Base-by-base conservation (phyloP, 2,329 filamentous ascomycete genomes). In the Aspergillus bombycis region DNA sequence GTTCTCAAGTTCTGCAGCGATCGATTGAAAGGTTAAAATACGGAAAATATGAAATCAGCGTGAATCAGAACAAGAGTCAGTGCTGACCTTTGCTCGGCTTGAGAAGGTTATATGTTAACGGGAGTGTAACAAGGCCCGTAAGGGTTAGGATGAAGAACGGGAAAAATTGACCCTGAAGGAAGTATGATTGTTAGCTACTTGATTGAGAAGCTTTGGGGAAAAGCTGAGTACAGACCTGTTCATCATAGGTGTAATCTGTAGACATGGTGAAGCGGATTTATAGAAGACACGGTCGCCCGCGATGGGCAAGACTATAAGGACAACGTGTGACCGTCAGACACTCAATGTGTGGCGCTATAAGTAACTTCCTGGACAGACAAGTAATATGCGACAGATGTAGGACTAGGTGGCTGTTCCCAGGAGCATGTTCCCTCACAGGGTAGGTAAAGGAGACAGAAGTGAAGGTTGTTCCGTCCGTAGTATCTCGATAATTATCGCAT, bases 191-290 rank as follows among this genome's bases (percentile, higher is more conserved):
- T 65, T 28, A 62, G 52, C 48, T 36, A 6, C 50, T 41, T 19
- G 1, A 45, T n/a, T 12, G 8, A n/a, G 19, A 7, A 12, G 21
- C 19, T 41, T 36, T n/a, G 8, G 3, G 5, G 9, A 38, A 34
- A 1, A n/a, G 28, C 2, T n/a, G 23, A 57, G 23, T 7, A 28
- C 61, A 12, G 68, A 91, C 90, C 88, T 95, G 89, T 77, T 97
- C 92, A 86, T 99, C 95, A 83, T 99, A 99, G 74, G 92, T 96
- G 85, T 99, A 99, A 81, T 98, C 94, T 75, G 91, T 94, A 89
- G 95, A 95, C 78, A 83, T 89, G 63, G 62, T 77, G 75, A 70
- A 70, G 68, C 62, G 67, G 67, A 57, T 70, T 75, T 67, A 74
- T 66, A 66, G 68, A 71, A 68, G 65, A 68, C 72, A 74, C 70